phyloP scores from a whole-genome alignment of 257 asterid species.

The Voacanga thouarsii region DNA sequence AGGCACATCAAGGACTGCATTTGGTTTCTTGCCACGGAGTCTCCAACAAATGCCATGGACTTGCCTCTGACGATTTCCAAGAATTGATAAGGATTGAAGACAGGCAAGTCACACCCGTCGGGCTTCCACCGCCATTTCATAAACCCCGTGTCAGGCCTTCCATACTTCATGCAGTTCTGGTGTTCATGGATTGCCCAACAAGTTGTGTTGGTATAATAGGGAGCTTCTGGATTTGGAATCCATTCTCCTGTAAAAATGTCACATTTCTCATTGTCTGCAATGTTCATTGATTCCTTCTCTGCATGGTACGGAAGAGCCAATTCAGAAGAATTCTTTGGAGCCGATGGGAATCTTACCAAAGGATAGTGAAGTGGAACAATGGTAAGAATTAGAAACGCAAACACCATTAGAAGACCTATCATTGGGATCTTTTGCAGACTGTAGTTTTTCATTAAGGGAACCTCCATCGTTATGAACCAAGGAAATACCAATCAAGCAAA shows the following conservation, averaged over 20 bases:
- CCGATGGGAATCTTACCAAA: not conserved
- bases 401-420: not conserved
- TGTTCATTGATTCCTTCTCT: not conserved
- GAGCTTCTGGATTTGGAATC: slow-evolving; percentile 30
- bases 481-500: not conserved
- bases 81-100: slow-evolving; percentile 25
- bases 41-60: slow-evolving; percentile 35
- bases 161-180: slow-evolving; percentile 35
- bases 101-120: slow-evolving; percentile 25
- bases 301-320: not conserved
- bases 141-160: slow-evolving; percentile 30
- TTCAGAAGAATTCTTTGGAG: not conserved
- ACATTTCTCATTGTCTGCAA: slow-evolving; percentile 4
- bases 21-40: slow-evolving; percentile 32
- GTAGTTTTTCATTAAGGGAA: not conserved
- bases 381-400: slow-evolving; percentile 11
- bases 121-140: slow-evolving; percentile 39
- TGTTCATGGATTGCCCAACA: slow-evolving; percentile 32
- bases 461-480: slow-evolving; percentile 1
- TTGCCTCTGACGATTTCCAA: slow-evolving; percentile 29
- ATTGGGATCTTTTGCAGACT: slow-evolving; percentile 8
- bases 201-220: slow-evolving; percentile 26
- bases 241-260: slow-evolving; percentile 30
- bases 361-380: slow-evolving; percentile 20
- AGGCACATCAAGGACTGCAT: slow-evolving; percentile 37